A percentile compares a stretch with the other conserved stretches of the same genome.
phyloP scores from a whole-genome alignment of 805 yeast genomes.

The Saccharomyces paradoxus region DNA sequence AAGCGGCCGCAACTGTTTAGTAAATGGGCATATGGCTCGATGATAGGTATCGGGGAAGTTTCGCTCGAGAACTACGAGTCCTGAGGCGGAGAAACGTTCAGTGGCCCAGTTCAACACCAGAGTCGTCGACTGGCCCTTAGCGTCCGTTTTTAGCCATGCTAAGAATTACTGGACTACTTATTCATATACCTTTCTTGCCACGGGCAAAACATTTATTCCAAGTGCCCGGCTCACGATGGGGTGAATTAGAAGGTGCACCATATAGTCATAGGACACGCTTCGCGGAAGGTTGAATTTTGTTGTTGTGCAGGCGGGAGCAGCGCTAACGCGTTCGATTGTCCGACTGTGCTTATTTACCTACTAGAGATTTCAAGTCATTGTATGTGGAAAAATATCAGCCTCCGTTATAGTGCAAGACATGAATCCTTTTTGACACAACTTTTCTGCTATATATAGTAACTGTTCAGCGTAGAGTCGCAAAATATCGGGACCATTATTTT shows the following conservation, averaged over 20 bases:
- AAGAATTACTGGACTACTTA: conserved; percentile 76
- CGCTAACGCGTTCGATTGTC: too few species aligned
- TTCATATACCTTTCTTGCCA: conserved; percentile 71
- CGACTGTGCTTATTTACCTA: conserved; percentile 57
- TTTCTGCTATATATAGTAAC: conserved; percentile 72
- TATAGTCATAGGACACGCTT: conserved; percentile 75
- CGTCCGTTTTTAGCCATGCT: conserved; percentile 89
- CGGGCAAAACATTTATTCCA: conserved; percentile 18
- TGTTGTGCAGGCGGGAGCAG: conserved; percentile 87
- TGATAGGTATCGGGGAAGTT: conserved; percentile 76
- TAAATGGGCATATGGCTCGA: conserved; percentile 68
- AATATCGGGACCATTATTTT: conserved; percentile 74
- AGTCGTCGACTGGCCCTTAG: conserved; percentile 62
- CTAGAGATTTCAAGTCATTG: conserved; percentile 57
- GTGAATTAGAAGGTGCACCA: conserved; percentile 98
- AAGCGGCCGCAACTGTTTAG: conserved; percentile 59
- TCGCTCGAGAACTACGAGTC: conserved; percentile 59
- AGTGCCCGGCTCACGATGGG: conserved; percentile 45
- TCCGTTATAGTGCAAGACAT: conserved; percentile 96
- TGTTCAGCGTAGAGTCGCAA: conserved; percentile 74
- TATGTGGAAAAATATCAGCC: conserved; percentile 74
- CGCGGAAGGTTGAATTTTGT: conserved; percentile 58
- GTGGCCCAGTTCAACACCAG: conserved; percentile 66
- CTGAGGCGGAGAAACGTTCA: conserved; percentile 64
- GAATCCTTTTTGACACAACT: conserved; percentile 74